Conservation (phyloP, 345 rosid genomes). For the Hypericum androsaemum region DNA sequence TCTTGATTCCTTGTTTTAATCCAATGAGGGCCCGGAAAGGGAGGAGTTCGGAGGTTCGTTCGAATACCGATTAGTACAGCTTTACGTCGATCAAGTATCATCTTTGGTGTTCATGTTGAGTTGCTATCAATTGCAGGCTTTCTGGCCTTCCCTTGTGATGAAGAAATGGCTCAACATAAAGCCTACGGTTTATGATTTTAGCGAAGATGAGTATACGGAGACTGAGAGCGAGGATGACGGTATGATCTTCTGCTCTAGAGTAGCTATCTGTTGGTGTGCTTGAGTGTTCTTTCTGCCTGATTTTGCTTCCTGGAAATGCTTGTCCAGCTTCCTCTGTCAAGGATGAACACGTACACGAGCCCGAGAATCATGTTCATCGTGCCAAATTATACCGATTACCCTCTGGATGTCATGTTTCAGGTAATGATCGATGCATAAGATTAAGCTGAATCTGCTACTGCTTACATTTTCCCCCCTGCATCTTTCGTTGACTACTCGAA, state of each 20-base stretch:
- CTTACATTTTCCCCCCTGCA: no score
- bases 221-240: conserved; percentile 93
- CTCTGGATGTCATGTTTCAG: conserved; percentile 40
- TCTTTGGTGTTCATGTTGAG: conserved; percentile 6
- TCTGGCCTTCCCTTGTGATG: conserved; percentile 93
- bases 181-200: conserved; percentile 73
- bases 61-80: conserved; percentile 3
- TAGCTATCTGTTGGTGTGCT: background rate
- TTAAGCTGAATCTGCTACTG: no score
- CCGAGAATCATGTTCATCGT: conserved; percentile 18
- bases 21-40: conserved; percentile 53
- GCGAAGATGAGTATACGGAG: conserved; percentile 92
- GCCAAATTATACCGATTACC: conserved; percentile 22
- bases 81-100: background rate
- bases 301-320: conserved; percentile 10
- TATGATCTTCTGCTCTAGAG: conserved; percentile 14
- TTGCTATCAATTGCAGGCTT: conserved; percentile 37
- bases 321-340: conserved; percentile 42
- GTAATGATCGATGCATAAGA: no score
- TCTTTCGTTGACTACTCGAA: no score
- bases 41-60: conserved; percentile 62
- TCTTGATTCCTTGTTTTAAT: conserved; percentile 9
- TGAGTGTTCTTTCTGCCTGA: conserved; percentile 4
- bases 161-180: conserved; percentile 93
- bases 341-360: conserved; percentile 23